Conservation (phyloP, 805 yeast genomes). For the Debaryomyces hansenii region DNA sequence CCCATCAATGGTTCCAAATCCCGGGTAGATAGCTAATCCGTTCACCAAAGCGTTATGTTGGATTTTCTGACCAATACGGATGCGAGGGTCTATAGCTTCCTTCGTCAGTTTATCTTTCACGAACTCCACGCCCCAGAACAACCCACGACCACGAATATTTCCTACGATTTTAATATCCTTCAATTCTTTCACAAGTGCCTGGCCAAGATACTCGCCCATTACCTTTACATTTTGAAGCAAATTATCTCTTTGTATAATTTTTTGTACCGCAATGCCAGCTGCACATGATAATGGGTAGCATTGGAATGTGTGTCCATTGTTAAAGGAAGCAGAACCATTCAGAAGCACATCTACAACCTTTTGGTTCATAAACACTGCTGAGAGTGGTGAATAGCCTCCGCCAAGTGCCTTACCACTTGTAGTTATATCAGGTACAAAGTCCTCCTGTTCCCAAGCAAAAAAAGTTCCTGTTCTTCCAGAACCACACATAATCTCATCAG, state of each 20-base stretch:
- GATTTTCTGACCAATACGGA: slow-evolving; percentile 37
- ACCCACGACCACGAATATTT: slow-evolving; percentile 63
- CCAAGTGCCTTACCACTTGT: slow-evolving; percentile 32
- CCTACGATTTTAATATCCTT: slow-evolving; percentile 37
- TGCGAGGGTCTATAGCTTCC: slow-evolving; percentile 41
- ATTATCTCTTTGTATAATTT: slow-evolving; percentile 30
- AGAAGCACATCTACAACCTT: slow-evolving; percentile 19
- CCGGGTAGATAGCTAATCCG: slow-evolving; percentile 50
- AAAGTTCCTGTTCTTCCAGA: slow-evolving; percentile 29
- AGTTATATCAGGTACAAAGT: slow-evolving; percentile 24
- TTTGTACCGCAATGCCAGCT: slow-evolving; percentile 27
- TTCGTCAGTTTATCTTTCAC: slow-evolving; percentile 54
- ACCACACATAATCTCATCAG: slow-evolving; percentile 39
- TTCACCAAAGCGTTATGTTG: slow-evolving; percentile 36
- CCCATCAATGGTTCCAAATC: slow-evolving; percentile 35
- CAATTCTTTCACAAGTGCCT: slow-evolving; percentile 17
- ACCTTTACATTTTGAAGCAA: slow-evolving; percentile 40
- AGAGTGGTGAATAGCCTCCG: slow-evolving; percentile 29
- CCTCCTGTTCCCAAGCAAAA: slow-evolving; percentile 18
- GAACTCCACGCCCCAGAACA: slow-evolving; percentile 58
- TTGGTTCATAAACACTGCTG: slow-evolving; percentile 28
- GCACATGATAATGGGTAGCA: slow-evolving; percentile 26
- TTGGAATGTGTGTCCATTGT: slow-evolving; percentile 27
- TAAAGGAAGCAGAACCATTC: slow-evolving; percentile 18
- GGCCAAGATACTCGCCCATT: slow-evolving; percentile 45